Evolutionary conservation across 208 protist genomes (phyloP).

Genomic region (Crithidia sp.): DNA sequence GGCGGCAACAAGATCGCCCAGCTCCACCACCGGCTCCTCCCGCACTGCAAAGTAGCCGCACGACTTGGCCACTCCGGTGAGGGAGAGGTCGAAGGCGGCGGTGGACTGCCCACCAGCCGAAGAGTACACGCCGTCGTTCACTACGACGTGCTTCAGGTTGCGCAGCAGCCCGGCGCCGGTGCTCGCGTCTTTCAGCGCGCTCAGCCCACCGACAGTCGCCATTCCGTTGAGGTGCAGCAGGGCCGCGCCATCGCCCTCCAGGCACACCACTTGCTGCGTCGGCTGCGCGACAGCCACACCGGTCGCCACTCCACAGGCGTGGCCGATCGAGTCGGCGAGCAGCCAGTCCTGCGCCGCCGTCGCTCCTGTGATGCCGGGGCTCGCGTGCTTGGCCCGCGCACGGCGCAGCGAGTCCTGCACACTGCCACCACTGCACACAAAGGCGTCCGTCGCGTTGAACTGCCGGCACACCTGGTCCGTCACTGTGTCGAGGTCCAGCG

Average conservation of each 20-base stretch:
- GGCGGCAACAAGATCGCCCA: conserved; percentile 63
- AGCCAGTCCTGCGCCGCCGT: conserved; percentile 68
- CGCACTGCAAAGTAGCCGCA: conserved; percentile 71
- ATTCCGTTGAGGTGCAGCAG: conserved; percentile 83
- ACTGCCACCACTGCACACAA: conserved; percentile 75
- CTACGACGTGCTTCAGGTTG: conserved; percentile 87
- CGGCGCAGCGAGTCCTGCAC: conserved; percentile 32
- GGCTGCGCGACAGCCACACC: conserved; percentile 77
- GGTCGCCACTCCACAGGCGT: conserved; percentile 63
- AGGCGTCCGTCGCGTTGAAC: conserved; percentile 56
- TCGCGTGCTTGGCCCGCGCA: background rate
- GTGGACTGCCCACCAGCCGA: conserved; percentile 78
- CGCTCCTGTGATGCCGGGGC: background rate
- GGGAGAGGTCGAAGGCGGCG: conserved; percentile 59
- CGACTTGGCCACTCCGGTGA: conserved; percentile 83
- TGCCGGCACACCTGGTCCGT: conserved; percentile 75
- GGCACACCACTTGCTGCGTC: conserved; percentile 62
- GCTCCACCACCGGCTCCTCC: conserved; percentile 62
- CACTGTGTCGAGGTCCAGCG: conserved; percentile 60
- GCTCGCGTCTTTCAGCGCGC: conserved; percentile 25
- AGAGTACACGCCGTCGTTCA: conserved; percentile 90
- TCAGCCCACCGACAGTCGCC: conserved; percentile 46
- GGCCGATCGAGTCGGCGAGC: conserved; percentile 75
- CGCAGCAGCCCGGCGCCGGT: conserved; percentile 38
- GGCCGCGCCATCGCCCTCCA: conserved; percentile 87